Percentiles rank a stretch among this genome's conserved stretches.
These are phyloP conservation scores for Pseudonitzschia multistriata DNA, from an alignment of 108 stramenopile genomes.

Conservation along the genomic window DNA sequence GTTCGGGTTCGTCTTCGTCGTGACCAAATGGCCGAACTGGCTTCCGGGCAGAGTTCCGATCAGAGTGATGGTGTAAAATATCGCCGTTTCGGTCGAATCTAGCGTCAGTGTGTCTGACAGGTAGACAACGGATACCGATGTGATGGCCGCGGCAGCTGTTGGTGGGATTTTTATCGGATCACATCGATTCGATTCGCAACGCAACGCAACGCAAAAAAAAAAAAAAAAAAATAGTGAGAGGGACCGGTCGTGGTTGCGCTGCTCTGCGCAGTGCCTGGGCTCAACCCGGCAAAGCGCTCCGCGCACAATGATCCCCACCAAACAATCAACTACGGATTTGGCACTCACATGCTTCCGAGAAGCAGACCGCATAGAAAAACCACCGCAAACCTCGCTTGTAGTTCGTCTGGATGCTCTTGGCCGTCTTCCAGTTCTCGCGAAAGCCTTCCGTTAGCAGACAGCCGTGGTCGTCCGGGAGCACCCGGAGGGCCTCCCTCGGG, in stretches of 20 bases:
- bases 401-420: constrained; percentile 32
- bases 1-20: constrained; percentile 37
- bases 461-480: constrained; percentile 38
- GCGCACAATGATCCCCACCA: too few species aligned
- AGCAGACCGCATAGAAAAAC: constrained; percentile 48
- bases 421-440: constrained; percentile 45
- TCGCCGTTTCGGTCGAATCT: constrained; percentile 38
- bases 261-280: too few species aligned
- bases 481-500: constrained; percentile 18
- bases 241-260: constrained; percentile 24
- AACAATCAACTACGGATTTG: too few species aligned
- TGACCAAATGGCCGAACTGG: constrained; percentile 31
- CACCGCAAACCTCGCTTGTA: constrained; percentile 38
- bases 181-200: constrained; percentile 24
- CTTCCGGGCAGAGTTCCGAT: background rate
- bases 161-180: too few species aligned
- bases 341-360: too few species aligned
- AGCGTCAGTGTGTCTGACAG: constrained; percentile 36
- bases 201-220: constrained; percentile 25
- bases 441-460: constrained; percentile 46
- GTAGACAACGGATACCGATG: constrained; percentile 50
- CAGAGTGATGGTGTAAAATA: constrained; percentile 49
- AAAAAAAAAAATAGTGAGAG: background rate
- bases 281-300: too few species aligned
- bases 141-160: constrained; percentile 21